These are phyloP conservation scores for Cornus suecica DNA, from an alignment of 148 eudicot species.

Conservation along the genomic window DNA sequence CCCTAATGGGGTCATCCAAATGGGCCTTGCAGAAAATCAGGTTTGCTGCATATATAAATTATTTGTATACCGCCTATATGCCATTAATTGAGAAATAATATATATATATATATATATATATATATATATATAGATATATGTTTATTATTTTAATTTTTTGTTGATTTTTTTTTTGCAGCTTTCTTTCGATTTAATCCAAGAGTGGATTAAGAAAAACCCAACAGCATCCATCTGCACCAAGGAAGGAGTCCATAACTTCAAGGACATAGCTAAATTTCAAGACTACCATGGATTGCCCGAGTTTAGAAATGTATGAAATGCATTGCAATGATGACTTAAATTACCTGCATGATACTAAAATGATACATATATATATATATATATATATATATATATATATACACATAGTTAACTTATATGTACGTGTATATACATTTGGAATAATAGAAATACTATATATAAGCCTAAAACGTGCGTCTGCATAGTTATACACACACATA, in stretches of 20 bases:
- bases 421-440: no score
- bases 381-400: no score
- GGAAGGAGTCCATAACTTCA: conserved; percentile 56
- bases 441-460: no score
- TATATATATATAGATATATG: neutral
- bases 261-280: conserved; percentile 64
- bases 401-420: no score
- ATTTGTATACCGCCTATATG: neutral
- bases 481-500: no score
- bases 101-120: neutral
- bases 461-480: no score
- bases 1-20: conserved; percentile 62
- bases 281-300: conserved; percentile 82
- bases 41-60: conserved; percentile 11
- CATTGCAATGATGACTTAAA: neutral
- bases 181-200: conserved; percentile 54
- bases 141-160: neutral
- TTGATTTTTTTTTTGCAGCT: conserved; percentile 46
- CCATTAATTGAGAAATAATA: no score
- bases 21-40: conserved; percentile 80
- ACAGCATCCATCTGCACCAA: conserved; percentile 59
- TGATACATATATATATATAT: neutral
- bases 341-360: neutral
- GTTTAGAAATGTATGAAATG: conserved; percentile 50
- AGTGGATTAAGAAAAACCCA: conserved; percentile 71